These are phyloP conservation scores for Periconia digitata DNA, from an alignment of 2,329 filamentous ascomycete genomes.

Conservation along the genomic window DNA sequence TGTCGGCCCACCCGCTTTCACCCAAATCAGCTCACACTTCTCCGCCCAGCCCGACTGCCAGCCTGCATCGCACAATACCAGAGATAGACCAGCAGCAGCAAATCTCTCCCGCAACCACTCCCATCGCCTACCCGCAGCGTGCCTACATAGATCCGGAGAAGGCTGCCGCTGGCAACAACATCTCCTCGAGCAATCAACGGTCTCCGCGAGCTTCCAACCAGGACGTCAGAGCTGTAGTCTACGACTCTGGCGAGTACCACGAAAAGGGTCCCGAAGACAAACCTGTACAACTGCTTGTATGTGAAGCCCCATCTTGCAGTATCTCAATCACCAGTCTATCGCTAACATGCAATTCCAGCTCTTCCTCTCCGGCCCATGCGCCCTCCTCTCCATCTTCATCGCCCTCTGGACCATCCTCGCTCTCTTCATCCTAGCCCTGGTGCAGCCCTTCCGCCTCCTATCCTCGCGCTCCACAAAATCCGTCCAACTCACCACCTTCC, in stretches of 20 bases:
- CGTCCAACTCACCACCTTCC: conserved; percentile 54
- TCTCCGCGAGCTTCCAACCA: conserved; percentile 21
- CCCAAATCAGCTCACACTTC: conserved; percentile 27
- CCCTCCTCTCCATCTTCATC: conserved; percentile 56
- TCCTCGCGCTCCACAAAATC: conserved; percentile 51
- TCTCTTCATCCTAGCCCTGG: conserved; percentile 50
- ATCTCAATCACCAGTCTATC: neutral
- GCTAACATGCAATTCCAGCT: conserved; percentile 43
- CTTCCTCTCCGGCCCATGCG: conserved; percentile 57
- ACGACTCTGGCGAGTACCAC: conserved; percentile 41
- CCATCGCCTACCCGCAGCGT: conserved; percentile 11
- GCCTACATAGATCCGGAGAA: conserved; percentile 41
- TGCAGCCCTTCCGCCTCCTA: conserved; percentile 59
- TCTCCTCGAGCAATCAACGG: conserved; percentile 20
- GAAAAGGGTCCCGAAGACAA: conserved; percentile 46
- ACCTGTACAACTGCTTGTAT: conserved; percentile 48
- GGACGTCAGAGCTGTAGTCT: conserved; percentile 24
- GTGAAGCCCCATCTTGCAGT: conserved; percentile 3
- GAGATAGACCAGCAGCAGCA: conserved; percentile 17
- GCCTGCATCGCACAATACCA: conserved; percentile 23
- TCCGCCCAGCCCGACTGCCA: conserved; percentile 38
- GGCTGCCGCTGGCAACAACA: conserved; percentile 7
- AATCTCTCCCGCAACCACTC: conserved; percentile 17
- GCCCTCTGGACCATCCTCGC: conserved; percentile 55
- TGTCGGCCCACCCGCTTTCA: conserved; percentile 38